A percentile compares a stretch with the other conserved stretches of the same genome.
These are phyloP conservation scores for Tillandsia fasciculata DNA, from an alignment of 176 grass and related monocot genomes.

Conservation along the genomic window DNA sequence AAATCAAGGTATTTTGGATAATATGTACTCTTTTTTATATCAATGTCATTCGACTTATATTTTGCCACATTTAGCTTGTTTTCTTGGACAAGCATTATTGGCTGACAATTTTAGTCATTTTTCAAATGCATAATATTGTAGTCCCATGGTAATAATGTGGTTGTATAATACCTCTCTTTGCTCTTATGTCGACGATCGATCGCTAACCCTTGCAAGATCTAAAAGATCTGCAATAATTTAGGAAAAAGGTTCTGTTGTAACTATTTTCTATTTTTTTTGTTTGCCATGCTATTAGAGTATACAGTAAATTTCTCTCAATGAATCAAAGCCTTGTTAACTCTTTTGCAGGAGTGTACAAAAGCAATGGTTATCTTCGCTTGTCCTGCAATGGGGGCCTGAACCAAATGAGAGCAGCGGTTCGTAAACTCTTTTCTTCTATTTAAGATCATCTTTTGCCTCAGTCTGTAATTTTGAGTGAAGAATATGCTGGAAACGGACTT, in stretches of 20 bases:
- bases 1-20: no score
- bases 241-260: neutral
- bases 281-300: conserved; percentile 7
- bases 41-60: no score
- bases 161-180: no score
- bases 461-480: neutral
- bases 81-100: no score
- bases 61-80: no score
- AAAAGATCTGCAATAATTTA: no score
- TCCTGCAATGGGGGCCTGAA: conserved; percentile 96
- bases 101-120: no score
- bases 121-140: neutral
- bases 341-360: conserved; percentile 69
- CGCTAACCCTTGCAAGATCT: no score
- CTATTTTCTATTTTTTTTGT: conserved; percentile 1
- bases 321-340: conserved; percentile 12
- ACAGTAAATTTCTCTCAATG: neutral
- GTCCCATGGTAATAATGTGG: no score
- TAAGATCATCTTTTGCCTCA: conserved; percentile 6
- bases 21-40: no score
- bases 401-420: conserved; percentile 90
- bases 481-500: neutral
- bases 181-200: no score
- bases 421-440: conserved; percentile 17
- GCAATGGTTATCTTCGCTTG: conserved; percentile 77